A percentile compares a stretch with the other conserved stretches of the same genome.
These are phyloP conservation scores for Suillus placidus DNA, from an alignment of 768 basidiomycete genomes.

Conservation along the genomic window DNA sequence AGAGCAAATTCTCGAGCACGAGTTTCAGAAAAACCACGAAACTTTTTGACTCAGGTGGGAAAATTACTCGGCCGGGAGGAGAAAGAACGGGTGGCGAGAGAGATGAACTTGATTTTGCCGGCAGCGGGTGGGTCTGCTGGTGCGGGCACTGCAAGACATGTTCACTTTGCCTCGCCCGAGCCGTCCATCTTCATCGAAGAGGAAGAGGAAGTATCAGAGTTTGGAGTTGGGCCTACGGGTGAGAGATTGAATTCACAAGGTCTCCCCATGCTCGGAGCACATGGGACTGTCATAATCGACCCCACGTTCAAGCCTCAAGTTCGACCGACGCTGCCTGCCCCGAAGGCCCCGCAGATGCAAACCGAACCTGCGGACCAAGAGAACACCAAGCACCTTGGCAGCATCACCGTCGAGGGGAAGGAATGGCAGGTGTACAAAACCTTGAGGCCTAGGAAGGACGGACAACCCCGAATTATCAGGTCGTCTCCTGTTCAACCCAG, in stretches of 20 bases:
- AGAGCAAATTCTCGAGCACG: conserved; percentile 10
- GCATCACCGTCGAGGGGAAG: conserved; percentile 9
- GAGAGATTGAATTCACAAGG: conserved; percentile 23
- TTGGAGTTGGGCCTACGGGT: conserved; percentile 23
- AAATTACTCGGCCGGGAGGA: conserved; percentile 8
- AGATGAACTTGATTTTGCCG: conserved; percentile 9
- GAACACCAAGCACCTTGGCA: conserved; percentile 7
- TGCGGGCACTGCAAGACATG: neutral
- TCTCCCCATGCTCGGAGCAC: conserved; percentile 24
- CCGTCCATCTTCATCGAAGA: conserved; percentile 19
- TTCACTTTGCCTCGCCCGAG: conserved; percentile 13
- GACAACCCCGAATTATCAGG: conserved; percentile 7
- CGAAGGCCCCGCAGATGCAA: neutral
- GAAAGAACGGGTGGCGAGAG: conserved; percentile 18
- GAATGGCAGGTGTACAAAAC: conserved; percentile 9
- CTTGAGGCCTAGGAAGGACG: conserved; percentile 2
- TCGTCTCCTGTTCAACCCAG: neutral
- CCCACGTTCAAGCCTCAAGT: conserved; percentile 4
- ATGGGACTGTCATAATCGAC: conserved; percentile 16
- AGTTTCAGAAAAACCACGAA: conserved; percentile 1
- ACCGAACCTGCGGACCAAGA: neutral
- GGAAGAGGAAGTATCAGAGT: neutral
- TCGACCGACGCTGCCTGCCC: neutral
- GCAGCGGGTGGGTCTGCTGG: conserved; percentile 17
- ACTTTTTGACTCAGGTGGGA: conserved; percentile 31